phyloP scores from a whole-genome alignment of 352 stramenopile genomes.

The Pythium biforme region DNA sequence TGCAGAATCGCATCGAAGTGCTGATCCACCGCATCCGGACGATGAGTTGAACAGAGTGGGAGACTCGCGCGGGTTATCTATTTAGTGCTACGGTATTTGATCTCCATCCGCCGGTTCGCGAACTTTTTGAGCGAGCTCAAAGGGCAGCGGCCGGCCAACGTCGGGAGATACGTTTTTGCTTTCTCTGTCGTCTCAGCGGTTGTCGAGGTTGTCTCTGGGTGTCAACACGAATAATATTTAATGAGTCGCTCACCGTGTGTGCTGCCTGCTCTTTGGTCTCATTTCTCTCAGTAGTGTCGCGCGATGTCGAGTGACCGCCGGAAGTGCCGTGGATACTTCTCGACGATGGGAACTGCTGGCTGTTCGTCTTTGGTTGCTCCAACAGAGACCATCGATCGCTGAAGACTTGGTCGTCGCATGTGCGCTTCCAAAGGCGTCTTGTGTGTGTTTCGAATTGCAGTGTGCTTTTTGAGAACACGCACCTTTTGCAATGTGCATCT shows the following conservation, averaged over 20 bases:
- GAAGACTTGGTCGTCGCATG: neutral
- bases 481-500: too few relatives aligned
- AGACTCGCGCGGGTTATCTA: conserved; percentile 1
- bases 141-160: too few relatives aligned
- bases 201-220: conserved; percentile 4
- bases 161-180: neutral
- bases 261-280: neutral
- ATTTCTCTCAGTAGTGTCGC: neutral
- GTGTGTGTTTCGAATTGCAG: too few relatives aligned
- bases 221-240: conserved; percentile 21
- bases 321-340: neutral
- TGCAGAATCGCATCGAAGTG: conserved; percentile 52
- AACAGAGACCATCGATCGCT: neutral
- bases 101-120: neutral
- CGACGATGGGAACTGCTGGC: neutral
- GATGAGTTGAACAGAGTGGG: conserved; percentile 11
- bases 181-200: conserved; percentile 15
- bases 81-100: conserved; percentile 10
- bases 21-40: conserved; percentile 31
- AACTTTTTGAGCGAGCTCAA: too few relatives aligned
- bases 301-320: neutral
- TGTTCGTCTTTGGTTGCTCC: neutral
- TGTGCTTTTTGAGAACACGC: too few relatives aligned
- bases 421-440: too few relatives aligned
- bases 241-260: conserved; percentile 7